Base-by-base conservation (phyloP, 768 basidiomycete species). In the Mycena epipterygia region DNA sequence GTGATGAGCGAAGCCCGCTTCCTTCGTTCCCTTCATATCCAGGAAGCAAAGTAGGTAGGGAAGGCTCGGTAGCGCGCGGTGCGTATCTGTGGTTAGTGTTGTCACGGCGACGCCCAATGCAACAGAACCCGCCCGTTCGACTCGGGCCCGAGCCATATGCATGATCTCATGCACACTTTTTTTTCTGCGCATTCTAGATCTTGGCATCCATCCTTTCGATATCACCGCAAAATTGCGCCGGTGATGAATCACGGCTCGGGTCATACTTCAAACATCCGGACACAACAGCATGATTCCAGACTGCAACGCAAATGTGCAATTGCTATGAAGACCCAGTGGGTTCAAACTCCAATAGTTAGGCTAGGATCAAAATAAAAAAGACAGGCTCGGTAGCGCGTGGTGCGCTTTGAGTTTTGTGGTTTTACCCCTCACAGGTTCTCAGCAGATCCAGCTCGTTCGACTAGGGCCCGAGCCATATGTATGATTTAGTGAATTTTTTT, bases 61-160 rank as follows among this genome's bases (percentile, higher is more conserved):
- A 39, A 42, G 57, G 57, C 57, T 58, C 41, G 39, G 39, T 42
- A 29, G 57, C 39, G 39, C 39, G n/a, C 37, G 57, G 57, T n/a
- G 39, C 39, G 57, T 25, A 41, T 41, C 57, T 41, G 57, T 37
- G 16, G 17, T 23, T 16, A 27, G 17, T 42, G 23, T 39, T 16
- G 16, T 8, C 16, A 8, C 16, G 8, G 16, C 37, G 16, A 8
- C 16, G 6, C 21, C 23, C n/a, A n/a, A 48, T 19, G 21, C 55
- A n/a, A 33, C 32, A 39, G 8, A n/a, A 21, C 33, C 25, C n/a
- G n/a, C 55, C 55, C 55, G 55, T 57, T 57, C 55, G 55, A 32
- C 35, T 57, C 55, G 35, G 55, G 35, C 0, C n/a, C 35, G 37
- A 39, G 35, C 35, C 55, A 41, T 57, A 8, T 48, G 16, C 1